Evolutionary conservation across 1,139 yeast genomes (phyloP).

Genomic region (Geotrichum fermentans): DNA sequence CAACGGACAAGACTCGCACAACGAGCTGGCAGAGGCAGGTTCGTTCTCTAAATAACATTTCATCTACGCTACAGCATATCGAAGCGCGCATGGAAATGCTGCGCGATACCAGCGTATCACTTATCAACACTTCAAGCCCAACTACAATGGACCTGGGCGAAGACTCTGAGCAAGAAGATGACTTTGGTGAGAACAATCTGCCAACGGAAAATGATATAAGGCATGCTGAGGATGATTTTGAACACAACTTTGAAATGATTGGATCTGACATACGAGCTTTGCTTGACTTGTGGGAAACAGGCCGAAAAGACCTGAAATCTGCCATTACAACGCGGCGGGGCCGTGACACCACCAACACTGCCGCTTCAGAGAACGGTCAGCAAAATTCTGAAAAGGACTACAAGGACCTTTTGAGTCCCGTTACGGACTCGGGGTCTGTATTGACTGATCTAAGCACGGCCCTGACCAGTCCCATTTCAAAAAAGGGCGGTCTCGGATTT

Average conservation of each 20-base stretch:
- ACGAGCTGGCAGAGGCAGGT: constrained; percentile 23
- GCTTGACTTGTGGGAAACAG: constrained; percentile 34
- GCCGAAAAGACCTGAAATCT: constrained; percentile 16
- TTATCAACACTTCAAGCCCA: background rate
- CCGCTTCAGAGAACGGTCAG: background rate
- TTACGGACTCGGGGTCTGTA: background rate
- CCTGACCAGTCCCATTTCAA: no score
- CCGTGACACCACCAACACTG: background rate
- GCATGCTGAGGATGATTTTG: background rate
- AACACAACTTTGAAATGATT: constrained; percentile 31
- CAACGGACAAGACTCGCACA: constrained; percentile 4
- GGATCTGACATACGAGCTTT: constrained; percentile 34
- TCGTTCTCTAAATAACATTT: constrained; percentile 28
- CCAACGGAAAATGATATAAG: background rate
- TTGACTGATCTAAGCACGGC: background rate
- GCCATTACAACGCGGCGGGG: background rate
- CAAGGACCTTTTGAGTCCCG: no score
- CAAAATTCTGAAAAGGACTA: background rate
- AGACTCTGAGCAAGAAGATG: background rate
- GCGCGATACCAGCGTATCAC: constrained; percentile 24
- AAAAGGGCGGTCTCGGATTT: no score
- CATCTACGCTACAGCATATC: constrained; percentile 34
- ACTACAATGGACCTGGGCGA: background rate
- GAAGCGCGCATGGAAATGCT: constrained; percentile 37
- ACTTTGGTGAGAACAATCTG: background rate